Percentiles rank a stretch among this genome's conserved stretches.
phyloP scores from a whole-genome alignment of 164 flowering plant genomes.

The Cinnamomum micranthum region DNA sequence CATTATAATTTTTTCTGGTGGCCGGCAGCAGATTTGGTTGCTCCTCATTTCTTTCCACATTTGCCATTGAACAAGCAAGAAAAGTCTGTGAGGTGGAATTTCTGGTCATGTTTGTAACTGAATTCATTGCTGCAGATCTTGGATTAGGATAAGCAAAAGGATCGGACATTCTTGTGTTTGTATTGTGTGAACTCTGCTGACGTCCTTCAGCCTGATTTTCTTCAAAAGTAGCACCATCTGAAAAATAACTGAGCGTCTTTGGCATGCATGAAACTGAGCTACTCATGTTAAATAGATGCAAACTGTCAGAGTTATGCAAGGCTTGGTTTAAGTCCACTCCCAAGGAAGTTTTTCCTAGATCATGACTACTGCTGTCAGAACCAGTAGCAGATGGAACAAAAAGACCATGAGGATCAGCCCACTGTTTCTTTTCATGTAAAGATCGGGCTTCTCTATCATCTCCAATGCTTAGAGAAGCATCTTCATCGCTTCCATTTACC shows the following conservation, averaged over 20 bases:
- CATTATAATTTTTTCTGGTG: conserved; percentile 5
- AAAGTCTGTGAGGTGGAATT: conserved; percentile 18
- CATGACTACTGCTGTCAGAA: conserved; percentile 11
- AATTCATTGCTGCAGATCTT: conserved; percentile 16
- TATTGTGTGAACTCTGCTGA: conserved; percentile 14
- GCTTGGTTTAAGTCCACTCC: conserved; percentile 19
- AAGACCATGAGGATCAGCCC: conserved; percentile 4
- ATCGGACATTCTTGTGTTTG: conserved; percentile 17
- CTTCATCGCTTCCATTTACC: conserved; percentile 21
- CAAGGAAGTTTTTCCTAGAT: conserved; percentile 16
- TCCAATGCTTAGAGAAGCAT: conserved; percentile 13
- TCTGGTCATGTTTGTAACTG: conserved; percentile 9
- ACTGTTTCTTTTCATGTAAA: conserved; percentile 9
- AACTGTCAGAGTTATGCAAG: conserved; percentile 13
- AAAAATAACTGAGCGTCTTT: conserved; percentile 6
- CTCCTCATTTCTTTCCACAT: conserved; percentile 18
- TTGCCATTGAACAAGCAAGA: conserved; percentile 14
- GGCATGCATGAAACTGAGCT: conserved; percentile 12
- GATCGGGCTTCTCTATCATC: conserved; percentile 13
- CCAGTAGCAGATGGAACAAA: conserved; percentile 10
- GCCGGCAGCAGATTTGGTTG: conserved; percentile 14
- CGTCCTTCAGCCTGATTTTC: conserved; percentile 13
- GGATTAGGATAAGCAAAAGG: conserved; percentile 16
- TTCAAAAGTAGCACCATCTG: conserved; percentile 11
- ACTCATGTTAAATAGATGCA: conserved; percentile 16